Percentiles rank a stretch among this genome's conserved stretches.
Conservation (phyloP, 2,329 filamentous ascomycete genomes). For the Botryotinia narcissicola region DNA sequence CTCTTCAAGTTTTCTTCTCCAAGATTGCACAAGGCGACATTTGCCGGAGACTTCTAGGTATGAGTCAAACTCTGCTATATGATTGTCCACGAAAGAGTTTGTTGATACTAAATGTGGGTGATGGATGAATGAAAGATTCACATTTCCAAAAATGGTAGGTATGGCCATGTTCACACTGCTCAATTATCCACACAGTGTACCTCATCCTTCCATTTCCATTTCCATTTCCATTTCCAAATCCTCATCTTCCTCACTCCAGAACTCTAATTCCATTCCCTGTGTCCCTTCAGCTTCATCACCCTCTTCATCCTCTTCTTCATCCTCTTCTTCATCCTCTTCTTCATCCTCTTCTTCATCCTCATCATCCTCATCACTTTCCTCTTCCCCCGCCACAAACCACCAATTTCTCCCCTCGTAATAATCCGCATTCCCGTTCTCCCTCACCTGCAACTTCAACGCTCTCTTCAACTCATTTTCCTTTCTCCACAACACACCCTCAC, state of each 20-base stretch:
- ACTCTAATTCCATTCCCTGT: not conserved
- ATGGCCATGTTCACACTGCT: not conserved
- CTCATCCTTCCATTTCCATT: not conserved
- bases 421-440: not conserved
- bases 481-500: not conserved
- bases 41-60: fast-evolving
- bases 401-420: not conserved
- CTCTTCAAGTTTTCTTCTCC: not conserved
- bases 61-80: too few relatives aligned
- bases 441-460: not conserved
- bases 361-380: not conserved
- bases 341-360: too few relatives aligned
- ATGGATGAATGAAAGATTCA: not conserved
- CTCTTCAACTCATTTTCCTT: not conserved
- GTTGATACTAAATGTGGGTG: too few relatives aligned
- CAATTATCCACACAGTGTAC: not conserved
- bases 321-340: not conserved
- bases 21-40: not conserved
- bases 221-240: not conserved
- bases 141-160: not conserved
- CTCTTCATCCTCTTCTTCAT: too few relatives aligned
- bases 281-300: not conserved
- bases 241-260: not conserved
- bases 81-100: fast-evolving
- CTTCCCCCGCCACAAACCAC: not conserved